Evolutionary conservation across 108 stramenopile species (phyloP).

Genomic region (Bacterosira constricta): DNA sequence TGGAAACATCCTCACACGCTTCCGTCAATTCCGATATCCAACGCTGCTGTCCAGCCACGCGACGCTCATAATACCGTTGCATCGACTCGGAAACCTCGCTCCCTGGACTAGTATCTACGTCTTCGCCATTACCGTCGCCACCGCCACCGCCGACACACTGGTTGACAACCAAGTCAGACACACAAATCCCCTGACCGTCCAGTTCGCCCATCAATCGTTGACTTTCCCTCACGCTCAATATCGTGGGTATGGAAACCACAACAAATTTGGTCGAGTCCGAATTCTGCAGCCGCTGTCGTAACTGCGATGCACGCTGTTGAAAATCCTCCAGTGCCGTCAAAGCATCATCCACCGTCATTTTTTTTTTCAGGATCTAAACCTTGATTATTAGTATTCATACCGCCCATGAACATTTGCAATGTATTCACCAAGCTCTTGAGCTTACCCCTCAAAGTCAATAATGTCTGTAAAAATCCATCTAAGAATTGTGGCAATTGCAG

Average conservation of each 20-base stretch:
- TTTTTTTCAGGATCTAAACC: constrained; percentile 7
- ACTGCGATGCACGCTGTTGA: constrained; percentile 55
- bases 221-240: constrained; percentile 81
- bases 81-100: constrained; percentile 50
- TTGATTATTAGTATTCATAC: constrained; percentile 36
- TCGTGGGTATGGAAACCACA: constrained; percentile 93
- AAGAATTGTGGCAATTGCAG: constrained; percentile 87
- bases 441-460: constrained; percentile 74
- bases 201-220: constrained; percentile 78
- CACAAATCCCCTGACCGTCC: constrained; percentile 63
- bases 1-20: constrained; percentile 69
- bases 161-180: constrained; percentile 82
- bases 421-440: constrained; percentile 73
- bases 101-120: constrained; percentile 2
- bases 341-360: constrained; percentile 75
- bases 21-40: constrained; percentile 74
- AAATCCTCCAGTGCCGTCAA: constrained; percentile 72
- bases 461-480: constrained; percentile 80
- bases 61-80: constrained; percentile 71
- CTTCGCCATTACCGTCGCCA: background rate
- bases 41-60: constrained; percentile 68
- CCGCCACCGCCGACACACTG: constrained; percentile 70
- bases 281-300: constrained; percentile 60
- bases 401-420: constrained; percentile 77
- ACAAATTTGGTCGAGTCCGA: constrained; percentile 70